Evolutionary conservation across 805 yeast species (phyloP), one percentile per base, ranked within the genome.

Genomic region (Wickerhamiella alocasiicola): DNA sequence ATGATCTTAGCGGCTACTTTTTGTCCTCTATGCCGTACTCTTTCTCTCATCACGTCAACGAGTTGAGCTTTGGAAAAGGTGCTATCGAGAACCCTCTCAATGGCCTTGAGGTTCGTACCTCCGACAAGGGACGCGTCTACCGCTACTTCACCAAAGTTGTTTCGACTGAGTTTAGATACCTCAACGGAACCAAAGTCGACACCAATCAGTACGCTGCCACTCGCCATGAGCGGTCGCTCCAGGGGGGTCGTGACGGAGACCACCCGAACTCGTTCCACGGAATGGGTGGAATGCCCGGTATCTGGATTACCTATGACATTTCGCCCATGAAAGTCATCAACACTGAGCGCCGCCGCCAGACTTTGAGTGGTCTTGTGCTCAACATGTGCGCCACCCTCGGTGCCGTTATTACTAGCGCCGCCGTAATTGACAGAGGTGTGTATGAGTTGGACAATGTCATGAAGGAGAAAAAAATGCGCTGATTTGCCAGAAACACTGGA

Each of bases 181-280:
- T 83, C 50, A 64, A 70, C 49, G 72, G 72, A 57, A 6, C 55
- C 55, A 26, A 46, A 2, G 46, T 77, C 6, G 94, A 82, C 46
- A 82, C 97, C 2, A 84, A 91, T 55, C 96, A 88, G 61, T 87
- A 83, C 63, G 75, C 88, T 2, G 88, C 80, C 7, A 84, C 95
- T 1, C 70, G 72, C 39, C 98, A 91, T 59, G 87, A 81, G 52
- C 71, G 97, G 48, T 88, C 95, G 6, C 57, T 85, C 24, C 48
- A 36, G 16, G 97, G 97, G 15, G 98, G 97, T 24, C 68, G 78
- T 44, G 98, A 88, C 55, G 80, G 71, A 17, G 96, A 88, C 56
- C 95, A 91, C 61, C 87, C 85, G 33, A 78, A 83, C 57, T 83
- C 95, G 12, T 25, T 50, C 36, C 68, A 65, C 45, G 72, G 78